Base-by-base conservation (phyloP, 331 rosid species). In the Quercus phellos region DNA sequence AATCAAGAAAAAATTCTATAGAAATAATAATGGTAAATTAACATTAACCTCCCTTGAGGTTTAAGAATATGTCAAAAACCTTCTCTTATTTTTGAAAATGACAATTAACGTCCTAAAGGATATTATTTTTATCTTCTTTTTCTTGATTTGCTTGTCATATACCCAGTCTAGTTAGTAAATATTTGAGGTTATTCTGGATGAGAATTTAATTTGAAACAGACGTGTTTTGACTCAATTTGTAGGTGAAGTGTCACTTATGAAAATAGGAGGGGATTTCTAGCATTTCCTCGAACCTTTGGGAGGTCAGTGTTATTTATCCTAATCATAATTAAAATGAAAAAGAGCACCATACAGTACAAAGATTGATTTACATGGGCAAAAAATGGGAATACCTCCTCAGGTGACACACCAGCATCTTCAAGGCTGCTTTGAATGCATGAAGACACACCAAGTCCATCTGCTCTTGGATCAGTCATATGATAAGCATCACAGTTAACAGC, bases 391-490 rank as follows among this genome's bases (percentile, higher is more conserved):
- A 95, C 98, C 97, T 93, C 98, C 82, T 93, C 99, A 42, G 94
- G 98, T 3, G 99, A 95, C 67, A 95, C 99, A 51, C 99, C 99
- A 38, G 99, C 92, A 90, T 95, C 98, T 84, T 91, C 96, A 79
- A 95, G 99, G 78, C 91, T 86, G 85, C 92, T 90, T 84, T 84
- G 81, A 68, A 95, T 95, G 89, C 99, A 95, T 34, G 99, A 72
- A 64, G 99, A 95, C 55, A 95, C 98, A 78, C 99, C 98, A 72
- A 95, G 96, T 56, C 99, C 97, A 80, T 95, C 99, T n/a, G 93
- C 88, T 89, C 96, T 91, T 35, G 98, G 99, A 79, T 95, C 98
- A 68, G 97, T 93, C 97, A 95, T 90, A 80, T 95, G 98, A 83
- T 93, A 77, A 46, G 99, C 98, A 80, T 93, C 98, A 89, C 98